phyloP scores from a whole-genome alignment of 2,329 filamentous ascomycete species.

The Neoarthrinium moseri region DNA sequence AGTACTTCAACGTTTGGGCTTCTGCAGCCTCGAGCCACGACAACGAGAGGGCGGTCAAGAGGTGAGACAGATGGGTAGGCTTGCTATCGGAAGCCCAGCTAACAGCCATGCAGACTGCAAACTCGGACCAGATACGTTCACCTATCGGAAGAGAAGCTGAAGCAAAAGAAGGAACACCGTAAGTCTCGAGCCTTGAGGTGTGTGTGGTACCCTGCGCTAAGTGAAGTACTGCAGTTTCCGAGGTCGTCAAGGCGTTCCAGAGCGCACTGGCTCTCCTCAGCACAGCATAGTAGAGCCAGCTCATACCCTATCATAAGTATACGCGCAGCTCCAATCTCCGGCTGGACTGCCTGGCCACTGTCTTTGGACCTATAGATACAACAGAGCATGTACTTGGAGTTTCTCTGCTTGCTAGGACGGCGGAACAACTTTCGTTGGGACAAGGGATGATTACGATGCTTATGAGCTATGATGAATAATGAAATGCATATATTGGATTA shows the following conservation, averaged over 20 bases:
- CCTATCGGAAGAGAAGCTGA: constrained; percentile 68
- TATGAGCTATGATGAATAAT: neutral
- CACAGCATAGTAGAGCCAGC: constrained; percentile 3
- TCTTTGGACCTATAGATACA: no score
- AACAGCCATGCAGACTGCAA: constrained; percentile 56
- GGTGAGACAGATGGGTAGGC: constrained; percentile 43
- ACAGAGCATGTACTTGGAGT: no score
- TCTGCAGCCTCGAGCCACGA: constrained; percentile 70
- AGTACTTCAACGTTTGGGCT: constrained; percentile 84
- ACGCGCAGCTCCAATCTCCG: no score
- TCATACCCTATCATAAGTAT: no score
- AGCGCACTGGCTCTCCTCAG: constrained; percentile 57
- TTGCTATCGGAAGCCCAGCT: neutral
- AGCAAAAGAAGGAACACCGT: constrained; percentile 80
- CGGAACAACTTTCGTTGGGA: neutral
- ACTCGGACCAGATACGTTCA: constrained; percentile 78
- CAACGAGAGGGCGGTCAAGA: constrained; percentile 73
- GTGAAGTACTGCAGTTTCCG: constrained; percentile 46
- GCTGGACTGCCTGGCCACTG: no score
- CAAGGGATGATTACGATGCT: neutral
- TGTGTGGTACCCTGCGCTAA: no score
- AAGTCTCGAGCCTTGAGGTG: constrained; percentile 37
- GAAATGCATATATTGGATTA: neutral
- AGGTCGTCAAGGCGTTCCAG: constrained; percentile 63
- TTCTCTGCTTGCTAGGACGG: no score